These are phyloP conservation scores for Arthrobotrys musiformis DNA, from an alignment of 2,329 filamentous ascomycete genomes.

Conservation along the genomic window DNA sequence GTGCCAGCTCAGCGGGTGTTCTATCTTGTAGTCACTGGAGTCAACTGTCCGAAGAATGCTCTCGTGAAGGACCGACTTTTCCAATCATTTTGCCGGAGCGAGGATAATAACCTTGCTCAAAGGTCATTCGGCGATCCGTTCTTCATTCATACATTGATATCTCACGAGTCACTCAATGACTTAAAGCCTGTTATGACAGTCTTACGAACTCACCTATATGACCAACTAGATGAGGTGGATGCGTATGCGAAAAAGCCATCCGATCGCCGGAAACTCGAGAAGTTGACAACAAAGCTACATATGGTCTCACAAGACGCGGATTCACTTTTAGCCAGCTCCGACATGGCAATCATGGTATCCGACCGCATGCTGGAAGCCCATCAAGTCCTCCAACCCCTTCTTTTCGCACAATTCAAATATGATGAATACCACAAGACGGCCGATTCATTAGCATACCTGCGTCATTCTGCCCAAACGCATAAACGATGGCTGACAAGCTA, in stretches of 20 bases:
- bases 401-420: slow-evolving; percentile 17
- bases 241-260: slow-evolving; percentile 24
- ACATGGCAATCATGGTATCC: slow-evolving; percentile 28
- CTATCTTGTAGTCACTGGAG: slow-evolving; percentile 13
- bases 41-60: slow-evolving; percentile 6
- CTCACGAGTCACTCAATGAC: slow-evolving; percentile 29
- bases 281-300: slow-evolving; percentile 18
- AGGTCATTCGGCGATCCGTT: slow-evolving; percentile 10
- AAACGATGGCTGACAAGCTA: slow-evolving; percentile 28
- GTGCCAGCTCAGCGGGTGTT: background rate
- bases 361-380: slow-evolving; percentile 34
- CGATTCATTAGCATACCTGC: slow-evolving; percentile 5
- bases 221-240: slow-evolving; percentile 26
- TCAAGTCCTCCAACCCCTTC: background rate
- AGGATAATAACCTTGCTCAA: slow-evolving; percentile 1
- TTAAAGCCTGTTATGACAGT: slow-evolving; percentile 26
- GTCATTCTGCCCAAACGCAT: slow-evolving; percentile 13
- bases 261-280: slow-evolving; percentile 13
- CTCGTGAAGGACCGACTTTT: slow-evolving; percentile 24
- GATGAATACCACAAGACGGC: slow-evolving; percentile 29
- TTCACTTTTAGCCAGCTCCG: slow-evolving; percentile 22
- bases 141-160: slow-evolving; percentile 25
- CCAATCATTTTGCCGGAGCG: slow-evolving; percentile 16
- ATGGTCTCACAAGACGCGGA: slow-evolving; percentile 24
- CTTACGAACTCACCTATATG: slow-evolving; percentile 15